phyloP scores from a whole-genome alignment of 2,329 filamentous ascomycete species.

The Monascus ruber region DNA sequence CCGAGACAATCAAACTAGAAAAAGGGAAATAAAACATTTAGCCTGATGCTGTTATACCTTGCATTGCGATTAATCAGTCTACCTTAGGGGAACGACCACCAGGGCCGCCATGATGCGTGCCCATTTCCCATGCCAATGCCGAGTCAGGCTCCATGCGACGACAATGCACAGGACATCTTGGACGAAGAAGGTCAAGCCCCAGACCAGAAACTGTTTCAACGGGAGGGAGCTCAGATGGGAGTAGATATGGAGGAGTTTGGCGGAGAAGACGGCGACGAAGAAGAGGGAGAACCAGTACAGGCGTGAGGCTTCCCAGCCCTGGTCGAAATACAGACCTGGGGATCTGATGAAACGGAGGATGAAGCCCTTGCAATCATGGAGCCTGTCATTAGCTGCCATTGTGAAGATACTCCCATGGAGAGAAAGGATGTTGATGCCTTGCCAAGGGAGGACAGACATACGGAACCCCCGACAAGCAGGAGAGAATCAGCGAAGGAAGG shows the following conservation, averaged over 20 bases:
- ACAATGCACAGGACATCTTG: conserved; percentile 11
- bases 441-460: no score
- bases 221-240: conserved; percentile 13
- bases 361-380: background rate
- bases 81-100: background rate
- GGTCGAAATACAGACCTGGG: background rate
- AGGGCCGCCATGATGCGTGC: conserved; percentile 3
- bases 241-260: conserved; percentile 15
- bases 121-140: conserved; percentile 6
- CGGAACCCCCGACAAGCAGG: no score
- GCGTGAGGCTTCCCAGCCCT: conserved; percentile 1
- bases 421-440: no score
- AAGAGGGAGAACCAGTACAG: conserved; percentile 12
- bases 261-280: conserved; percentile 12
- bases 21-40: no score
- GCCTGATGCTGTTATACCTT: no score
- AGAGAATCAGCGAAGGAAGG: no score
- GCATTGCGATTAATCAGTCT: background rate
- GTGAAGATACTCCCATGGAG: no score
- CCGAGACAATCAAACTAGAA: conserved; percentile 7
- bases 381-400: no score
- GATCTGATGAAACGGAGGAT: background rate
- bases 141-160: conserved; percentile 5
- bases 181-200: conserved; percentile 15
- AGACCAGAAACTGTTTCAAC: conserved; percentile 7